phyloP scores from a whole-genome alignment of 2,329 filamentous ascomycete genomes.

The Penicillium sp. region DNA sequence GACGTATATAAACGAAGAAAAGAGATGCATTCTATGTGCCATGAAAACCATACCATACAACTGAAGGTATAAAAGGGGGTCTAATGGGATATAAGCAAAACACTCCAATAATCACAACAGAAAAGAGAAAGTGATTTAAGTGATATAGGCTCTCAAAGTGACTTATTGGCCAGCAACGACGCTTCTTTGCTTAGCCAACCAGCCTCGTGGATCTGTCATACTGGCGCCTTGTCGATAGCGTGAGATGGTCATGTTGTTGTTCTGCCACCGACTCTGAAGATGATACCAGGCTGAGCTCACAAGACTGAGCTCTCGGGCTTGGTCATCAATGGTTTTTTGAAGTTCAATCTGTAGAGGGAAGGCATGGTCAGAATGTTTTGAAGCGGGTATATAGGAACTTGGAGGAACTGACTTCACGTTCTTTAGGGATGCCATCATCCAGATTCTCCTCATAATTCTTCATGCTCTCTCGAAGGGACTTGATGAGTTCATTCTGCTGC shows the following conservation, averaged over 20 bases:
- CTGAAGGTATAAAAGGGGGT: constrained; percentile 1
- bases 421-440: constrained; percentile 38
- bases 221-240: constrained; percentile 41
- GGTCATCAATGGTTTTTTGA: constrained; percentile 41
- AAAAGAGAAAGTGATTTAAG: not conserved
- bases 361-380: constrained; percentile 14
- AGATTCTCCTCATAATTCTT: constrained; percentile 41
- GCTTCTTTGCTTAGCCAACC: constrained; percentile 47
- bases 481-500: constrained; percentile 45
- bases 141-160: not conserved
- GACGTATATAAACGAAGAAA: not conserved
- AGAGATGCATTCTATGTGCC: constrained; percentile 11
- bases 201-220: constrained; percentile 43
- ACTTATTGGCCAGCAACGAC: constrained; percentile 38
- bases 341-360: constrained; percentile 37
- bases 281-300: constrained; percentile 51
- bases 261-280: constrained; percentile 47
- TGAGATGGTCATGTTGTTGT: constrained; percentile 43
- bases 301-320: constrained; percentile 46
- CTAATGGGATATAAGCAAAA: constrained; percentile 11
- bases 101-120: not conserved
- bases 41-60: not conserved
- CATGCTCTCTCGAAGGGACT: constrained; percentile 43
- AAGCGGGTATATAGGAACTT: not conserved
- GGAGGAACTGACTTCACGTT: constrained; percentile 38